phyloP scores from a whole-genome alignment of 2,329 filamentous ascomycete species.

The Pseudogymnoascus sp. region DNA sequence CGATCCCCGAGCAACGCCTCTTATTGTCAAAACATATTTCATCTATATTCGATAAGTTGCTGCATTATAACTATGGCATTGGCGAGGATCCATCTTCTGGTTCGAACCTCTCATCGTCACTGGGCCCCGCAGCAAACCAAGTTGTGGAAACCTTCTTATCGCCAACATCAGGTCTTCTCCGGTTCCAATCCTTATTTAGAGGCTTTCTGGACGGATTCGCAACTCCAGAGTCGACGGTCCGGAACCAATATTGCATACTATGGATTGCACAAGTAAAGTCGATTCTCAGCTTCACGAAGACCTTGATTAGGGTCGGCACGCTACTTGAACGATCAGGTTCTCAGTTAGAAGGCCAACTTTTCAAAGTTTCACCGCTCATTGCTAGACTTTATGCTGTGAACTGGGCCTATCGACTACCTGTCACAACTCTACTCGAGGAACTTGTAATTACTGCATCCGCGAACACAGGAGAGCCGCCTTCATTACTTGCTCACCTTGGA shows the following conservation, averaged over 20 bases:
- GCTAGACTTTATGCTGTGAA: slow-evolving; percentile 67
- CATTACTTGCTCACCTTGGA: slow-evolving; percentile 82
- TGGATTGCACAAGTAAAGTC: slow-evolving; percentile 55
- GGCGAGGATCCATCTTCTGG: slow-evolving; percentile 46
- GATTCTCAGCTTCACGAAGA: slow-evolving; percentile 57
- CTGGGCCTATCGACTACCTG: slow-evolving; percentile 54
- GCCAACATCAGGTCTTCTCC: slow-evolving; percentile 57
- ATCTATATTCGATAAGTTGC: slow-evolving; percentile 59
- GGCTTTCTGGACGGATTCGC: slow-evolving; percentile 56
- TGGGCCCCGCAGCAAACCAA: slow-evolving; percentile 66
- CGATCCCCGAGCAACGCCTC: slow-evolving; percentile 56
- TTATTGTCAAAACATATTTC: slow-evolving; percentile 61
- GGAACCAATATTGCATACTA: slow-evolving; percentile 44
- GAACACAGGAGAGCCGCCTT: slow-evolving; percentile 69
- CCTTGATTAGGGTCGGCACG: slow-evolving; percentile 60
- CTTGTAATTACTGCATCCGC: slow-evolving; percentile 63
- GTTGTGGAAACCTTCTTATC: slow-evolving; percentile 70
- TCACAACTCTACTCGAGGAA: slow-evolving; percentile 62
- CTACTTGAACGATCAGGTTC: slow-evolving; percentile 53
- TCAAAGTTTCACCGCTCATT: slow-evolving; percentile 69
- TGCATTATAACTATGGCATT: slow-evolving; percentile 66
- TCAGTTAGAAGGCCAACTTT: slow-evolving; percentile 67
- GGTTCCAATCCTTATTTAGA: slow-evolving; percentile 67
- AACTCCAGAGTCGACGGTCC: slow-evolving; percentile 53
- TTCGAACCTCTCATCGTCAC: slow-evolving; percentile 33